Evolutionary conservation across 192 early-diverging fungal genomes (phyloP).

Genomic region (Powellomyces hirtus): DNA sequence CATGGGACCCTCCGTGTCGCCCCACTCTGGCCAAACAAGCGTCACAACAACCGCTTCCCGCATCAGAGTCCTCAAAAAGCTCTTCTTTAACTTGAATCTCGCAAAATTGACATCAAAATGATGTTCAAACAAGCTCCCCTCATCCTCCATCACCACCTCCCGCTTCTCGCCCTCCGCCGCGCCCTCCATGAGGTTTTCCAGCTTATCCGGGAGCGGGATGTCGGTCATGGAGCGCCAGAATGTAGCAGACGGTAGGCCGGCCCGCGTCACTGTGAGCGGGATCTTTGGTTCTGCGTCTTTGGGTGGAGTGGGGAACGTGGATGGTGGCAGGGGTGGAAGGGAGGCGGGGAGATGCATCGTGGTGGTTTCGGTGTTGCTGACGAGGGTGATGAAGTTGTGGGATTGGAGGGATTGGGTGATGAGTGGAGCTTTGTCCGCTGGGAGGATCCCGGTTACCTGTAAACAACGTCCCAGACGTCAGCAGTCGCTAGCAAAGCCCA

Average conservation of each 20-base stretch:
- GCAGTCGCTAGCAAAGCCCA: neutral
- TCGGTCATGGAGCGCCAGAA: slow-evolving; percentile 2
- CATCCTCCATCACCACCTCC: slow-evolving; percentile 30
- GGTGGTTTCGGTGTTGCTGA: neutral
- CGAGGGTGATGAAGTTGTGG: neutral
- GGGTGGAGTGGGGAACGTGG: neutral
- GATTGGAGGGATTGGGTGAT: neutral
- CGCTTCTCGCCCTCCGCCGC: neutral
- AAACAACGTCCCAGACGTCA: neutral
- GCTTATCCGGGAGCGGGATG: neutral
- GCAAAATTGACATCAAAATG: slow-evolving; percentile 4
- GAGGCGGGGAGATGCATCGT: neutral
- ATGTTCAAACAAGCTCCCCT: slow-evolving; percentile 19
- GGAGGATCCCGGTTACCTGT: neutral
- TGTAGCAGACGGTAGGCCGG: neutral
- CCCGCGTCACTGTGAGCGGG: slow-evolving; percentile 20
- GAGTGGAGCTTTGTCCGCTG: neutral
- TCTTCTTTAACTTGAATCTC: neutral
- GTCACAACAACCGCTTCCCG: neutral
- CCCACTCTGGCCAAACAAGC: slow-evolving; percentile 2
- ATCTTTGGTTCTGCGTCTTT: neutral
- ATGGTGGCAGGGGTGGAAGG: neutral
- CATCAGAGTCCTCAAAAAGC: neutral
- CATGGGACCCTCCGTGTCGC: neutral
- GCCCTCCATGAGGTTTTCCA: neutral